Base-by-base conservation (phyloP, 2,329 filamentous ascomycete genomes). In the Monilinia fructicola region DNA sequence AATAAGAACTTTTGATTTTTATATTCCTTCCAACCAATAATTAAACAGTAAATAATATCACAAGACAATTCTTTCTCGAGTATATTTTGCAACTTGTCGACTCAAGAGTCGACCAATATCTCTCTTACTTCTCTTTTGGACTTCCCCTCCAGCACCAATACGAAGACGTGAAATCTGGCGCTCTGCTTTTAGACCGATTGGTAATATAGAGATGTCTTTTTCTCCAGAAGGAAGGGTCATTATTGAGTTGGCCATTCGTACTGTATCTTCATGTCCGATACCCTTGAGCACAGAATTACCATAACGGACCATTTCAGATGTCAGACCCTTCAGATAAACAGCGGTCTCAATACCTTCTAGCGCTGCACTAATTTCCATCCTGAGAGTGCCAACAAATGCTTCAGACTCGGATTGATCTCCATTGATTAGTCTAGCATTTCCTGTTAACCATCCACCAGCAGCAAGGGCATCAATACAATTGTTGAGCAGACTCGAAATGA, bases 81-180 rank as follows among this genome's bases (percentile, higher is more conserved):
- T 92, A 79, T 97, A 97, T 71, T 89, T 87, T 66, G 90, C 90
- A 69, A 93, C 89, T 76, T 88, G 89, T 79, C 91, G 90, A 75
- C 90, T 92, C 75, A 90, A 86, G 77, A 96, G 79, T 78, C 90
- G 87, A 23, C 90, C 91, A 67, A 89, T 87, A 79, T 96, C 90
- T 77, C 92, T 83, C 72, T 81, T 82, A 72, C 83, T 92, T 72
- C 91, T 85, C 76, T 85, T 81, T 69, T 88, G 83, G 52, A 92
- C 81, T 79, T 92, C 90, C 23, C 92, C 91, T 66, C 87, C 87
- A 56, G 84, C 81, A 71, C 88, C 81, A 71, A 90, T 80, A 84
- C 91, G 87, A 69, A 81, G 78, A 68, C 74, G 78, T 53, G 82
- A 81, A 28, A 86, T 80, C 70, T 80, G 77, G 26, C 75, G 73